Conservation (phyloP, 257 asterid genomes). For the Nicotiana sylvestris region DNA sequence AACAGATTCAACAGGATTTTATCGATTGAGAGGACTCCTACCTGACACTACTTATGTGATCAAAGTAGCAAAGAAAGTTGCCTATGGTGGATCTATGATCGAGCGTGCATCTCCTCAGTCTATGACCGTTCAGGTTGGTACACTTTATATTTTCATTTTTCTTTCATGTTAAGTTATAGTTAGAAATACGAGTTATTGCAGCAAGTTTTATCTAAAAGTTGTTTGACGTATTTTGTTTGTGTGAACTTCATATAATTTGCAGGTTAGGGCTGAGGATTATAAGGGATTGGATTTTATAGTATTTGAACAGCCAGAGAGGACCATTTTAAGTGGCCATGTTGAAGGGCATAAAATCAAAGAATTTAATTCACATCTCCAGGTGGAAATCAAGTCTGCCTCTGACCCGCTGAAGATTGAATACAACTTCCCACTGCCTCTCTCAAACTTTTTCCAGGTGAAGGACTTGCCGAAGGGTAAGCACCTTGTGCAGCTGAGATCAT, state of each 20-base stretch:
- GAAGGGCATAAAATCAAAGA: slow-evolving; percentile 66
- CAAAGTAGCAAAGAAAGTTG: slow-evolving; percentile 65
- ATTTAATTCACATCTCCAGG: slow-evolving; percentile 59
- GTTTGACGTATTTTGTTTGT: slow-evolving; percentile 2
- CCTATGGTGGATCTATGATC: slow-evolving; percentile 38
- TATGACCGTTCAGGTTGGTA: slow-evolving; percentile 56
- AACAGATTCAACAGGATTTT: slow-evolving; percentile 78
- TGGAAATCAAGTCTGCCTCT: slow-evolving; percentile 64
- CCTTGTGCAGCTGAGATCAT: slow-evolving; percentile 71
- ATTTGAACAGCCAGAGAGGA: slow-evolving; percentile 78
- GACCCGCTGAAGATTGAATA: slow-evolving; percentile 70
- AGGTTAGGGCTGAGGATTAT: slow-evolving; percentile 68
- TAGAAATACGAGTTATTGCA: background rate
- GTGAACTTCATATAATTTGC: slow-evolving; percentile 21
- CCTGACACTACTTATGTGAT: slow-evolving; percentile 71
- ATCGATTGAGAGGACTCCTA: slow-evolving; percentile 88
- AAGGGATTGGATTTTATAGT: slow-evolving; percentile 74
- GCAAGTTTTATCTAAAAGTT: background rate
- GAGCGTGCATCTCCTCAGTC: slow-evolving; percentile 91
- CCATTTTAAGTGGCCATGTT: slow-evolving; percentile 87
- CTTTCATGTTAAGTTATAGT: background rate
- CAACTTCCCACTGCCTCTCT: slow-evolving; percentile 77
- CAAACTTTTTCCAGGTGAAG: slow-evolving; percentile 92
- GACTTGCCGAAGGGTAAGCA: slow-evolving; percentile 86
- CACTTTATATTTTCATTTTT: background rate